Evolutionary conservation across 257 asterid species (phyloP).

Genomic region (Gardenia jasminoides): DNA sequence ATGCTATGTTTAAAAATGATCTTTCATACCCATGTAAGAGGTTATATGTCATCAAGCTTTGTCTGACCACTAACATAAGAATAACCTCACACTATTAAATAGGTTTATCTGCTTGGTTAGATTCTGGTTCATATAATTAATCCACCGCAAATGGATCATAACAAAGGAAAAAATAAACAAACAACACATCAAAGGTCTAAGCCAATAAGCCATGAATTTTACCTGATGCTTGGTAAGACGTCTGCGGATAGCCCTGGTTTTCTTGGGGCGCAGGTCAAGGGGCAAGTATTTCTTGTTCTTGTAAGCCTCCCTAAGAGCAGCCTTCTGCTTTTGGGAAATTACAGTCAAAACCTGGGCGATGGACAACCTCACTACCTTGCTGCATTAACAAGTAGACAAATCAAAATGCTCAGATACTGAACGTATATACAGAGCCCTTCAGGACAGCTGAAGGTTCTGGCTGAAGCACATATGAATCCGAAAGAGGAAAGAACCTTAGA

Average conservation of each 20-base stretch:
- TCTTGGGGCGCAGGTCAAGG: conserved; percentile 41
- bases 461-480: not conserved
- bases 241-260: conserved; percentile 38
- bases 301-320: conserved; percentile 36
- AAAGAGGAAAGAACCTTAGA: not conserved
- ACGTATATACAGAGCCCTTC: not conserved
- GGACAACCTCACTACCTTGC: conserved; percentile 41
- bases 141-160: not conserved
- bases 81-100: not conserved
- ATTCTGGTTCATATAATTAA: not conserved
- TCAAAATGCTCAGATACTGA: not conserved
- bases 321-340: conserved; percentile 35
- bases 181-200: not conserved
- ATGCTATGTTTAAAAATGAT: not conserved
- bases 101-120: not conserved
- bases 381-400: conserved; percentile 8
- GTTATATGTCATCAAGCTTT: not conserved
- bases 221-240: conserved; percentile 44
- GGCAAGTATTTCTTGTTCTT: conserved; percentile 41
- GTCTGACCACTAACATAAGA: not conserved
- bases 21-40: not conserved
- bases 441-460: not conserved
- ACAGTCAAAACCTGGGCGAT: conserved; percentile 44
- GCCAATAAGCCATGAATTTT: not conserved
- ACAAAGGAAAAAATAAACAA: not conserved